Evolutionary conservation across 1,284 basidiomycete genomes (phyloP).

Genomic region (Leccinum pachyderme): DNA sequence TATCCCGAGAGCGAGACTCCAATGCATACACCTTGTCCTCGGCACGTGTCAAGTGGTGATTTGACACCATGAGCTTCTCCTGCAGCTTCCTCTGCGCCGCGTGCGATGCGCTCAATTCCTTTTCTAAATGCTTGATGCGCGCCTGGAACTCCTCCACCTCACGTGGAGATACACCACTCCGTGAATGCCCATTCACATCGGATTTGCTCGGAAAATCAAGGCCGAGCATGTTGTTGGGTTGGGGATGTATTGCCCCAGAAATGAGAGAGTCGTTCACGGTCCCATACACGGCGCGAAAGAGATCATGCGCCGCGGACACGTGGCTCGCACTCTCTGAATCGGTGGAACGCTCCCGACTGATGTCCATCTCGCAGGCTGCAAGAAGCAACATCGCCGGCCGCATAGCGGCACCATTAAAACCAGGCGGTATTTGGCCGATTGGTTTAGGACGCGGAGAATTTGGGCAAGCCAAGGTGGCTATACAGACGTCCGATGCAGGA

Average conservation of each 20-base stretch:
- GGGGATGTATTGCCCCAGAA: constrained; percentile 11
- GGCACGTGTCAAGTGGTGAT: constrained; percentile 12
- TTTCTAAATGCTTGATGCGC: constrained; percentile 25
- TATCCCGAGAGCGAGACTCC: constrained; percentile 21
- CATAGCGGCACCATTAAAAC: constrained; percentile 15
- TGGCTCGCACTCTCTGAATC: constrained; percentile 21
- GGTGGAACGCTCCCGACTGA: constrained; percentile 27
- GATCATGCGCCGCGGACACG: constrained; percentile 22
- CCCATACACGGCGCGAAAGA: constrained; percentile 32
- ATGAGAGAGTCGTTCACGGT: constrained; percentile 22
- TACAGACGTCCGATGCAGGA: constrained; percentile 9
- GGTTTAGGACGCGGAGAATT: constrained; percentile 9
- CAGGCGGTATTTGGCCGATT: constrained; percentile 8
- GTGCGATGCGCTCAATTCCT: constrained; percentile 18
- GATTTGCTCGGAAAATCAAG: constrained; percentile 24
- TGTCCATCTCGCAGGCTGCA: constrained; percentile 32
- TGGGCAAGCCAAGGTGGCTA: constrained; percentile 7
- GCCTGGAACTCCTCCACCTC: not conserved
- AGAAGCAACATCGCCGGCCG: constrained; percentile 31
- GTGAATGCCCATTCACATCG: not conserved
- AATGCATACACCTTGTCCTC: constrained; percentile 18
- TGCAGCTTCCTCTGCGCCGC: constrained; percentile 15
- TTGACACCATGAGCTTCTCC: constrained; percentile 19
- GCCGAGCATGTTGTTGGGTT: constrained; percentile 24
- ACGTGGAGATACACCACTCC: constrained; percentile 1